Evolutionary conservation across 2,329 filamentous ascomycete genomes (phyloP).

Genomic region (Westerdykella sp.): DNA sequence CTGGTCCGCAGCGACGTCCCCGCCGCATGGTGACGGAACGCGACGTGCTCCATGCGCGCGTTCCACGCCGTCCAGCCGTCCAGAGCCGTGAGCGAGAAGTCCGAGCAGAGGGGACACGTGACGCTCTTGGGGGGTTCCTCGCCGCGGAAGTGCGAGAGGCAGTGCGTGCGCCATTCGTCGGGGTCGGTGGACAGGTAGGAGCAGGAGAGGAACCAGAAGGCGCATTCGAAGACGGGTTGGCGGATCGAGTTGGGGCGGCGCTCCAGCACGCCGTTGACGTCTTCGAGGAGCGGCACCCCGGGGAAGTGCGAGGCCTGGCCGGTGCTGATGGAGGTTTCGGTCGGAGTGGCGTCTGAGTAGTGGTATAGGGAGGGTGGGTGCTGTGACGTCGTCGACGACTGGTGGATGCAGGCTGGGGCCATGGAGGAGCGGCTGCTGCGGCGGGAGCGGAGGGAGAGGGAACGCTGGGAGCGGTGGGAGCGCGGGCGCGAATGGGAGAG

Average conservation of each 20-base stretch:
- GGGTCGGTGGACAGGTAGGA: conserved; percentile 13
- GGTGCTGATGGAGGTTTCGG: conserved; percentile 24
- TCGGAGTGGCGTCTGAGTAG: conserved; percentile 19
- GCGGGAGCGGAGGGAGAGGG: not conserved
- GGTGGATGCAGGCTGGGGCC: conserved; percentile 27
- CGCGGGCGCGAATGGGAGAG: not conserved
- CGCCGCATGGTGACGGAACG: conserved; percentile 14
- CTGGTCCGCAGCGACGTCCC: conserved; percentile 21
- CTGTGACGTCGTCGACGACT: conserved; percentile 14
- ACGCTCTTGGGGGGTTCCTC: conserved; percentile 25
- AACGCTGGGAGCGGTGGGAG: not conserved
- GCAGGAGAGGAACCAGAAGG: conserved; percentile 32
- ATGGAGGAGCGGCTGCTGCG: conserved; percentile 24
- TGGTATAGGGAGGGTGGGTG: conserved; percentile 21
- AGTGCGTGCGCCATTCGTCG: conserved; percentile 28
- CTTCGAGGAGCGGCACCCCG: conserved; percentile 20
- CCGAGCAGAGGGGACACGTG: conserved; percentile 27
- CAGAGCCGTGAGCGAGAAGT: conserved; percentile 13
- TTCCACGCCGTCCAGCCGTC: conserved; percentile 19
- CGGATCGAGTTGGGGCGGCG: conserved; percentile 6
- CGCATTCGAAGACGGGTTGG: conserved; percentile 23
- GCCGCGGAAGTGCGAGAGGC: conserved; percentile 29
- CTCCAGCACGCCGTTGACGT: conserved; percentile 25
- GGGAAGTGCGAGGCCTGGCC: conserved; percentile 16
- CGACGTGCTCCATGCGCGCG: conserved; percentile 24